phyloP scores from a whole-genome alignment of 2,329 filamentous ascomycete species.

The Penicillium hordei region DNA sequence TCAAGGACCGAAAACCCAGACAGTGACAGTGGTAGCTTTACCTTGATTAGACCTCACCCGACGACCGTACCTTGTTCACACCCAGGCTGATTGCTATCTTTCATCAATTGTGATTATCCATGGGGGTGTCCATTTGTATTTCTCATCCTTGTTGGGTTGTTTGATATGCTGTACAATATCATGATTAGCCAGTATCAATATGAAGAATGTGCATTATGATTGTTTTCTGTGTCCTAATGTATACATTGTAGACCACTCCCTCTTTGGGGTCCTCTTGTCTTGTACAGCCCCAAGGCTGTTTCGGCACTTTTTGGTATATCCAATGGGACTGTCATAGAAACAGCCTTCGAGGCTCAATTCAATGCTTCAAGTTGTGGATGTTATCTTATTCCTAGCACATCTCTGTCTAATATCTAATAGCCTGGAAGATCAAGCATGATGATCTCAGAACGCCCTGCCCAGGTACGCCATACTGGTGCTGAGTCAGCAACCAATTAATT shows the following conservation, averaged over 20 bases:
- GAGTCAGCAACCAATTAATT: slow-evolving; percentile 30
- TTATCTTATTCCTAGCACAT: background rate
- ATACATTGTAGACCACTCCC: no score
- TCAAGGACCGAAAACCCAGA: background rate
- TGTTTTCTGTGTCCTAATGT: background rate
- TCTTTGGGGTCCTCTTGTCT: no score
- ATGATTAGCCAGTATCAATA: slow-evolving; percentile 13
- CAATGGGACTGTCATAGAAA: background rate
- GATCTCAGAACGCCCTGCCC: background rate
- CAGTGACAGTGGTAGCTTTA: background rate
- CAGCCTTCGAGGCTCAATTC: background rate
- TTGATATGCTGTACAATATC: slow-evolving; percentile 10
- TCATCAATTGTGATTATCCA: background rate
- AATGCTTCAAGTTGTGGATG: background rate
- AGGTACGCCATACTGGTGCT: background rate
- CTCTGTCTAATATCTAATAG: background rate
- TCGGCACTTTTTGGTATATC: background rate
- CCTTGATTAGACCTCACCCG: background rate
- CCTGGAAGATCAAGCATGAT: background rate
- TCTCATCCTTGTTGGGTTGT: slow-evolving; percentile 1
- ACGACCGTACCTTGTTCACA: background rate
- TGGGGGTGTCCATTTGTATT: slow-evolving; percentile 6
- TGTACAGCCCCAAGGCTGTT: background rate
- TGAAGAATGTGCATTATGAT: background rate
- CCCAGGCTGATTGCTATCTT: background rate